Evolutionary conservation across 2,329 filamentous ascomycete species (phyloP), one percentile per base, ranked within the genome.

Genomic region (Xylogone sp.): DNA sequence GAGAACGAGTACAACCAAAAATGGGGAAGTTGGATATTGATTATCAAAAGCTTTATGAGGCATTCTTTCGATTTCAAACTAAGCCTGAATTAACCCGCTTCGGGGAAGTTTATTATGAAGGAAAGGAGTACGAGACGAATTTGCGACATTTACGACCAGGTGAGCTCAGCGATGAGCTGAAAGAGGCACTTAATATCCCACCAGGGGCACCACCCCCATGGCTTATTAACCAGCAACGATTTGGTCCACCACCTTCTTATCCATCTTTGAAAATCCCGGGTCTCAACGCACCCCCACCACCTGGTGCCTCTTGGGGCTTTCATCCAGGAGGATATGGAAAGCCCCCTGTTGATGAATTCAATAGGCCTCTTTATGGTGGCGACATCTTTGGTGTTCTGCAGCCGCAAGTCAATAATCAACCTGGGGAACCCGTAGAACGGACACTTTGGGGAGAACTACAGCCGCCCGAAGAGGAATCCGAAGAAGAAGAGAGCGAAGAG

Each of bases 51-150:
- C 83, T 97, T 50, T 97, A 97, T 72, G 94, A 97, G 67, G 94
- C 94, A 3, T 99, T 99, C 76, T 99, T 99, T 77, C 84, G 91
- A 53, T 95, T 96, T 67, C 94, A 99, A 73, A 96, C 90, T 42
- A 99, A 99, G 71, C 94, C 94, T 0, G 86, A 91, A 61, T 75
- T 99, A 56, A 97, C 94, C 27, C 83, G 92, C 43, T 99, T 96
- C 62, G 94, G 94, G 42, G 94, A 99, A 69, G 92, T 99, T n/a
- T 99, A 99, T 71, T 97, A 97, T 68, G 94, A 99, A 71, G 94
- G 94, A 66, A 99, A 99, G 69, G 94, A 99, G 68, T 94, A 90
- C 65, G 94, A 99, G 71, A 96, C 94, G 1, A 96, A 97, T 67
- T 81, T 96, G 57, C 86, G 89, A 61, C 89, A 97, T 71, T 82